Evolutionary conservation across 2,329 filamentous ascomycete genomes (phyloP).

Genomic region (Setomelanomma holmii): DNA sequence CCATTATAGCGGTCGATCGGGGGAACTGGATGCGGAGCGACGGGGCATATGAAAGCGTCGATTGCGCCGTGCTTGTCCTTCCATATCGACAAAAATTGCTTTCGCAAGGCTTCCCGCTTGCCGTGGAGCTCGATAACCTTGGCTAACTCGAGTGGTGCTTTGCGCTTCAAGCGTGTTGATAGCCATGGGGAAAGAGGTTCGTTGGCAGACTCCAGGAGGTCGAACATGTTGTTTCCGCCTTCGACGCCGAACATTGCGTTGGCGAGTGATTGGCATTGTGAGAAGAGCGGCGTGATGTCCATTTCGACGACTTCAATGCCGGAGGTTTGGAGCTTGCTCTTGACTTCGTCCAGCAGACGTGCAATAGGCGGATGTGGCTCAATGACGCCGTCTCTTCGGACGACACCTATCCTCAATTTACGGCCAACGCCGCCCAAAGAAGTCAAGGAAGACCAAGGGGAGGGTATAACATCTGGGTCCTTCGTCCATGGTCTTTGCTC

Average conservation of each 20-base stretch:
- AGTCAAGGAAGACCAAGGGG: conserved; percentile 45
- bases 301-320: conserved; percentile 67
- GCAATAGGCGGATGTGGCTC: conserved; percentile 61
- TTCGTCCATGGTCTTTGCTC: conserved; percentile 60
- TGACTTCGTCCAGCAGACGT: conserved; percentile 56
- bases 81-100: conserved; percentile 66
- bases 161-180: conserved; percentile 58
- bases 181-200: conserved; percentile 69
- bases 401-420: conserved; percentile 56
- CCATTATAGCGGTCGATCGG: conserved; percentile 69
- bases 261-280: conserved; percentile 63
- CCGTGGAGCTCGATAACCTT: conserved; percentile 62
- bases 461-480: conserved; percentile 54
- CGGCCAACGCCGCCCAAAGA: conserved; percentile 19
- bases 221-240: conserved; percentile 63
- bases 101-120: conserved; percentile 60
- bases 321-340: conserved; percentile 34
- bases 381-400: conserved; percentile 59
- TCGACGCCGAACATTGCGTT: conserved; percentile 67
- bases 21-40: conserved; percentile 69
- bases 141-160: conserved; percentile 55
- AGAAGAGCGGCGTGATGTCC: conserved; percentile 59
- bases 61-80: conserved; percentile 53
- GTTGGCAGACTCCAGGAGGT: conserved; percentile 61
- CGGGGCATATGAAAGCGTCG: conserved; percentile 69